Base-by-base conservation (phyloP, 2,329 filamentous ascomycete species). In the Beauveria sp. region DNA sequence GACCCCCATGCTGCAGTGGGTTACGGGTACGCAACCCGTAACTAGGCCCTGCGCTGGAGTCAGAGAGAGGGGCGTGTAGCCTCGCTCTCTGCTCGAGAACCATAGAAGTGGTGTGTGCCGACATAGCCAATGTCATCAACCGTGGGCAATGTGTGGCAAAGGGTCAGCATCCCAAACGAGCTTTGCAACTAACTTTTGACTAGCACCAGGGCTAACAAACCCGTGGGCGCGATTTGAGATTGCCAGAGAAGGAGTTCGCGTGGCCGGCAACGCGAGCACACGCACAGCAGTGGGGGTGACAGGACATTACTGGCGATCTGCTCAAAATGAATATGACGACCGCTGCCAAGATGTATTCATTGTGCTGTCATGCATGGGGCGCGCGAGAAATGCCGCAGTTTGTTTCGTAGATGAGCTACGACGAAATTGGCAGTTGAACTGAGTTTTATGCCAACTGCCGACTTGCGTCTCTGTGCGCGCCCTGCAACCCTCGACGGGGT, bases 321-420 rank as follows among this genome's bases (percentile, higher is more conserved):
- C 28, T 14, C 31, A 20, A 12, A 34, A 34, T 12, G 14, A 34
- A 34, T 49, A n/a, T n/a, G 51, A 42, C 16, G 55, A 49, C 55
- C 28, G 55, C 43, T 49, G 55, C 55, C 55, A 49, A 57, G 54
- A 48, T 57, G 34, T 43, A 57, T 38, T 20, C 45, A 40, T 49
- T 40, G 28, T 20, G n/a, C 16, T 26, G 28, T 49, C 55, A 57
- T 49, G 55, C 43, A 57, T 48, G 55, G 55, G 31, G 45, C 20
- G 54, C 16, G 18, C 38, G 43, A 57, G 24, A 49, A 57, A 59
- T 59, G 38, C 55, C 45, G 55, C 56, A 59, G 34, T n/a, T 22
- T 48, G 31, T 49, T 49, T 48, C 20, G 28, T 48, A n/a, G 28
- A 20, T 28, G 45, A 48, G 34, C 56, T 59, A 59, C 56, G 56